Conservation (phyloP, 2,329 filamentous ascomycete genomes). For the Sporothrix schenckii region DNA sequence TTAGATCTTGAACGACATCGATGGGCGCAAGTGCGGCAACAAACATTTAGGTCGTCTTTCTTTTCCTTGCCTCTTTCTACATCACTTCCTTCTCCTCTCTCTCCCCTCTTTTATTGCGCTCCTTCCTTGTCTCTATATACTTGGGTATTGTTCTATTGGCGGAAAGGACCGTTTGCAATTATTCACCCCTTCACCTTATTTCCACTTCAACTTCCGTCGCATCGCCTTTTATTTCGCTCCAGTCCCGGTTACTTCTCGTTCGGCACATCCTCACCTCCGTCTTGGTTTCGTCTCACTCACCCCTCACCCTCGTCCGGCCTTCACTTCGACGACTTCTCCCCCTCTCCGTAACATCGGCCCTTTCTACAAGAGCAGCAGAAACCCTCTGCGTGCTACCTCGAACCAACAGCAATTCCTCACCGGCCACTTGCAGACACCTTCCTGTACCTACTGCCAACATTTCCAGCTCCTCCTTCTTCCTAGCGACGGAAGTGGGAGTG, state of each 20-base stretch:
- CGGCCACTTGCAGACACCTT: not conserved
- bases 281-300: not conserved
- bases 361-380: not conserved
- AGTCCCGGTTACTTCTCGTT: too few relatives aligned
- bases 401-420: not conserved
- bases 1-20: constrained; percentile 18
- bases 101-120: not conserved
- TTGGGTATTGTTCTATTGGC: not conserved
- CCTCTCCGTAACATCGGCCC: constrained; percentile 1
- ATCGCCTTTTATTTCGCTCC: not conserved
- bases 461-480: not conserved
- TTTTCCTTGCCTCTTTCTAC: not conserved
- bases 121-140: not conserved
- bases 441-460: not conserved
- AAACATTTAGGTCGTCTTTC: not conserved
- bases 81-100: not conserved
- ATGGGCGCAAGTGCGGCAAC: constrained; percentile 14
- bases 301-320: not conserved
- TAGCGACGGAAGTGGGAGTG: not conserved
- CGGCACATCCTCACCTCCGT: too few relatives aligned
- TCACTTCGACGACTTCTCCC: not conserved
- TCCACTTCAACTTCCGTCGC: not conserved
- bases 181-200: not conserved
- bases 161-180: not conserved
- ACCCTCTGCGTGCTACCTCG: not conserved